Evolutionary conservation across 225 moss, liverwort and hornwort genomes (phyloP), one percentile per base, ranked within the genome.

Genomic region (Polytrichum formosum): DNA sequence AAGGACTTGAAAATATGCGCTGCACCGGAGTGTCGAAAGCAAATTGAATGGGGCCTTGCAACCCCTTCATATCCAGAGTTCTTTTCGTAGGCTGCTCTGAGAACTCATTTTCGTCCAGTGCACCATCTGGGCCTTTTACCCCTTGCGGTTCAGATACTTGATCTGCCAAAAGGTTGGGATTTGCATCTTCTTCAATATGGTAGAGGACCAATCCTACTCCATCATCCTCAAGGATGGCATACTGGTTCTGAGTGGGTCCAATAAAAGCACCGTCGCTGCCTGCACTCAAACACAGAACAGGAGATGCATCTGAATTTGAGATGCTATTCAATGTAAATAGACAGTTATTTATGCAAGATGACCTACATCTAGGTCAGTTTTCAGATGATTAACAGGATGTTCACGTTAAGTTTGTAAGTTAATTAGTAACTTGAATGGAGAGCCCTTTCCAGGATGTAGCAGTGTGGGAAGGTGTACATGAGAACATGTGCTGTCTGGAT

Each of bases 231-330:
- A 99, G 85, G 73, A 99, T 79, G 9, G 83, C 94, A 71, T 89
- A 99, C 22, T 94, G 94, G 67, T 87, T 99, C 75, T 99, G 95
- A 23, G 85, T 82, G 69, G 80, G 81, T 56, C 98, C 98, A 72
- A 99, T 75, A 56, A 99, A 99, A 63, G 98, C 98, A 74, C 92
- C 98, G 84, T 99, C 98, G 73, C 92, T 91, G 33, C 98, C 98
- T 94, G 90, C 77, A 79, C 37, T 46, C 37, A 46, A 13, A 46
- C 46, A 46, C 13, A 46, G 3, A 46, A 37, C 13, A 10, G 37
- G 37, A 37, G 13, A 37, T 10, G 37, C 37, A 37, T 37, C 2
- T 37, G 37, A 10, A 13, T 46, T 46, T 13, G 46, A 46, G 46
- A 16, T 13, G 16, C 46, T 46, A 46, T 16, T 13, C 46, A 13